Evolutionary conservation across 495 filamentous ascomycete genomes (phyloP).

Genomic region (Penicillium psychrofluorescens): DNA sequence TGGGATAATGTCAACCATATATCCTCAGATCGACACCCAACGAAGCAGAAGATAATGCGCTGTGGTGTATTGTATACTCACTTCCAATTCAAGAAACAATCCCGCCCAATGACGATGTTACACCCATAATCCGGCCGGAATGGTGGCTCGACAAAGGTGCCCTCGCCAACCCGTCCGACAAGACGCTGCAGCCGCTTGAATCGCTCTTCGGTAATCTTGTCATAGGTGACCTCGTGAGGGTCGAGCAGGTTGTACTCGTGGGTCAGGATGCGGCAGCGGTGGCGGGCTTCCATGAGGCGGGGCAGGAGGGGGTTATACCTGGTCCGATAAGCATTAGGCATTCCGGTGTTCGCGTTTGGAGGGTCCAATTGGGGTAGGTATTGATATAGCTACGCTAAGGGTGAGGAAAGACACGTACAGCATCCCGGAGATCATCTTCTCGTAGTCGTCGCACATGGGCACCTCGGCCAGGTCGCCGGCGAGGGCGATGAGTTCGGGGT

Average conservation of each 20-base stretch:
- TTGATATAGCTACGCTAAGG: no score
- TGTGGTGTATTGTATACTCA: slow-evolving; percentile 10
- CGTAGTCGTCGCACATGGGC: slow-evolving; percentile 43
- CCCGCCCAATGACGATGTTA: slow-evolving; percentile 42
- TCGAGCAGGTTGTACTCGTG: slow-evolving; percentile 43
- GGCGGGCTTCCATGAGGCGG: slow-evolving; percentile 33
- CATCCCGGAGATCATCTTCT: slow-evolving; percentile 50
- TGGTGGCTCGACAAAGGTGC: slow-evolving; percentile 43
- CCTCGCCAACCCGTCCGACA: slow-evolving; percentile 36
- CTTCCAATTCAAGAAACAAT: slow-evolving; percentile 49
- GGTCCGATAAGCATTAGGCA: not conserved
- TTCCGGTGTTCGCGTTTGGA: no score
- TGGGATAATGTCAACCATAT: slow-evolving; percentile 1
- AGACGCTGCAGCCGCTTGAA: slow-evolving; percentile 31
- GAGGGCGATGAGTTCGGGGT: slow-evolving; percentile 35
- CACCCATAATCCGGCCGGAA: slow-evolving; percentile 49
- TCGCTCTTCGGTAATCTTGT: slow-evolving; percentile 25
- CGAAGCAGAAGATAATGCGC: not conserved
- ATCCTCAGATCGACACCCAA: not conserved
- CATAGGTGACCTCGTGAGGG: slow-evolving; percentile 29
- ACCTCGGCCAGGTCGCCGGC: slow-evolving; percentile 32
- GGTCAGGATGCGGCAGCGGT: slow-evolving; percentile 33
- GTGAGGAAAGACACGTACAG: slow-evolving; percentile 19
- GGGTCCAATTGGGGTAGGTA: no score
- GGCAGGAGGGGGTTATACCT: slow-evolving; percentile 39